These are phyloP conservation scores for Peronospora farinosa DNA, from an alignment of 352 stramenopile species.

Conservation along the genomic window DNA sequence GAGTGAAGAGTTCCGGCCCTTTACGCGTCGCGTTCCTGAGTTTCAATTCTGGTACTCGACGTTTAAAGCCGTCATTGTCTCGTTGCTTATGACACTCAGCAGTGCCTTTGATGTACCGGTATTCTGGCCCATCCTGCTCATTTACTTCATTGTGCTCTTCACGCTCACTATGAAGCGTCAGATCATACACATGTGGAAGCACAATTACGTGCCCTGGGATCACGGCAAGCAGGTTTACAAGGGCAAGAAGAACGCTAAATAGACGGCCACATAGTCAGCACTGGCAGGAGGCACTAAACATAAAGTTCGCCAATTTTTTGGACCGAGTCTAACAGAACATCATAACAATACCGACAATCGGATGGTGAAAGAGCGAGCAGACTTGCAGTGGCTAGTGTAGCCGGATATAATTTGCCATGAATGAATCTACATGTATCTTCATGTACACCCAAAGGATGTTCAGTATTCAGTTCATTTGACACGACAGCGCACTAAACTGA, in stretches of 20 bases:
- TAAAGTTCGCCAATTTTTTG: no score
- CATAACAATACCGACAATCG: background rate
- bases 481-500: no score
- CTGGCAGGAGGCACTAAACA: background rate
- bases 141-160: constrained; percentile 99
- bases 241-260: constrained; percentile 74
- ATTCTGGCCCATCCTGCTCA: constrained; percentile 98
- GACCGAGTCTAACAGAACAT: no score
- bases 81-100: constrained; percentile 97
- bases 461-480: no score
- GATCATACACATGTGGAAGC: constrained; percentile 99
- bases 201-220: constrained; percentile 97
- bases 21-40: constrained; percentile 91
- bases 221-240: constrained; percentile 96
- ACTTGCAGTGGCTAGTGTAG: background rate
- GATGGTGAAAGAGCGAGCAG: constrained; percentile 1
- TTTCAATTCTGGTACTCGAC: constrained; percentile 98
- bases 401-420: constrained; percentile 2
- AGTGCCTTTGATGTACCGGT: constrained; percentile 97
- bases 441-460: background rate
- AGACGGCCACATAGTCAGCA: constrained; percentile 27
- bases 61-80: constrained; percentile 86
- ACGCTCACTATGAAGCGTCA: constrained; percentile 98
- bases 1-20: constrained; percentile 90
- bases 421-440: background rate